Evolutionary conservation across 441 rosid species (phyloP).

Genomic region (Aleurites moluccanus): DNA sequence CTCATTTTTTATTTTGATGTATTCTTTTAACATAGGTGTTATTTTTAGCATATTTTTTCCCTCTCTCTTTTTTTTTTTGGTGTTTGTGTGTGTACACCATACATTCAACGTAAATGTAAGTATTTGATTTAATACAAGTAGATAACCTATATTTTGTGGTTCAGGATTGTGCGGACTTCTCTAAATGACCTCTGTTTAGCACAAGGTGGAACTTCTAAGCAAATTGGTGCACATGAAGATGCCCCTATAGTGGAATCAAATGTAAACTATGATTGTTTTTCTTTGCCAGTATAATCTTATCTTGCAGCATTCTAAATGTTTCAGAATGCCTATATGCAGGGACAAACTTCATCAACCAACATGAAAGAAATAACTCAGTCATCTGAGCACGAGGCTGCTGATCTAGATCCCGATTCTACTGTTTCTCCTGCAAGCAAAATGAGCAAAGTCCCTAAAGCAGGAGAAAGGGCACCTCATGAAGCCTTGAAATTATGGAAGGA

Average conservation of each 20-base stretch:
- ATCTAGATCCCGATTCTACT: slow-evolving; percentile 27
- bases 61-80: not conserved
- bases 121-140: not conserved
- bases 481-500: slow-evolving; percentile 62
- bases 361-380: slow-evolving; percentile 41
- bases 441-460: slow-evolving; percentile 62
- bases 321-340: slow-evolving; percentile 31
- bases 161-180: slow-evolving; percentile 67
- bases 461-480: slow-evolving; percentile 69
- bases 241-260: slow-evolving; percentile 31
- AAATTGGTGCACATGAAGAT: slow-evolving; percentile 33
- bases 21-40: not conserved
- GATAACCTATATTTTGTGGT: slow-evolving; percentile 16
- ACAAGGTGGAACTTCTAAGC: slow-evolving; percentile 36
- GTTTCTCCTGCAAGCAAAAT: slow-evolving; percentile 33
- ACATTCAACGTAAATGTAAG: not conserved
- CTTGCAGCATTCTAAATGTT: slow-evolving; percentile 20
- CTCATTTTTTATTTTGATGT: not conserved
- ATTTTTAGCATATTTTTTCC: not conserved
- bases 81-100: too few species aligned
- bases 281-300: slow-evolving; percentile 1
- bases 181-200: slow-evolving; percentile 51
- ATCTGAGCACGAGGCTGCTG: slow-evolving; percentile 39
- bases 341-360: slow-evolving; percentile 41
- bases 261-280: slow-evolving; percentile 34